A percentile compares a stretch with the other conserved stretches of the same genome.
phyloP scores from a whole-genome alignment of 2,329 filamentous ascomycete species.

The Mycosphaerella arachidis region DNA sequence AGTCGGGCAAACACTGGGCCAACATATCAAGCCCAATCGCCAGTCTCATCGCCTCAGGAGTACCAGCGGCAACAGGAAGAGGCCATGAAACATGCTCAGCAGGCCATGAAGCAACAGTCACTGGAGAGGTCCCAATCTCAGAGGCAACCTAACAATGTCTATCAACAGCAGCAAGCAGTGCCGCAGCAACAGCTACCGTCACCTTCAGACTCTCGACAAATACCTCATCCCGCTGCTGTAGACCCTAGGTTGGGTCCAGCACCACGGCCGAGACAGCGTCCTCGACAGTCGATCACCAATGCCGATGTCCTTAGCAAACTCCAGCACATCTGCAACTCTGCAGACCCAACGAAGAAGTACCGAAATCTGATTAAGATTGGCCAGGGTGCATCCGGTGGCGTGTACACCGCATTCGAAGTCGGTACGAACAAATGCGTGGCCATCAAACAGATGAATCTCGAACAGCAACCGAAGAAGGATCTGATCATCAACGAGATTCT shows the following conservation, averaged over 20 bases:
- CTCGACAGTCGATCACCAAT: slow-evolving; percentile 64
- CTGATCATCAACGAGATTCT: slow-evolving; percentile 98
- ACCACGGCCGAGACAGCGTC: slow-evolving; percentile 69
- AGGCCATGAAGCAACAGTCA: slow-evolving; percentile 63
- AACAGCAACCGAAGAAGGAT: slow-evolving; percentile 98
- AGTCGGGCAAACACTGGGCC: slow-evolving; percentile 44
- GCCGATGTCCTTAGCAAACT: slow-evolving; percentile 79
- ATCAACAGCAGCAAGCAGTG: slow-evolving; percentile 45
- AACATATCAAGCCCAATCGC: slow-evolving; percentile 47
- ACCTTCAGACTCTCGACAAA: slow-evolving; percentile 18
- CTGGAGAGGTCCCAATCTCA: slow-evolving; percentile 60
- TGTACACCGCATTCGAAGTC: slow-evolving; percentile 84
- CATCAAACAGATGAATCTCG: slow-evolving; percentile 99
- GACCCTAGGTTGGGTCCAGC: slow-evolving; percentile 49
- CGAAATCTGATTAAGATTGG: slow-evolving; percentile 89
- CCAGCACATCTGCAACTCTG: slow-evolving; percentile 83
- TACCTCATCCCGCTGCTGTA: slow-evolving; percentile 37
- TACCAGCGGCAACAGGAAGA: slow-evolving; percentile 76
- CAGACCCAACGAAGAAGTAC: slow-evolving; percentile 85
- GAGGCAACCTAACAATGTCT: slow-evolving; percentile 54
- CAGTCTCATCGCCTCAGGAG: slow-evolving; percentile 41
- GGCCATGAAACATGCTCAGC: slow-evolving; percentile 73
- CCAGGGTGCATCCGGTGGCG: slow-evolving; percentile 92
- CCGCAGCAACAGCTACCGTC: slow-evolving; percentile 43
- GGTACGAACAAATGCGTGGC: slow-evolving; percentile 84